Conservation (phyloP, 2,329 filamentous ascomycete species). For the Periglandula ipomoeae region DNA sequence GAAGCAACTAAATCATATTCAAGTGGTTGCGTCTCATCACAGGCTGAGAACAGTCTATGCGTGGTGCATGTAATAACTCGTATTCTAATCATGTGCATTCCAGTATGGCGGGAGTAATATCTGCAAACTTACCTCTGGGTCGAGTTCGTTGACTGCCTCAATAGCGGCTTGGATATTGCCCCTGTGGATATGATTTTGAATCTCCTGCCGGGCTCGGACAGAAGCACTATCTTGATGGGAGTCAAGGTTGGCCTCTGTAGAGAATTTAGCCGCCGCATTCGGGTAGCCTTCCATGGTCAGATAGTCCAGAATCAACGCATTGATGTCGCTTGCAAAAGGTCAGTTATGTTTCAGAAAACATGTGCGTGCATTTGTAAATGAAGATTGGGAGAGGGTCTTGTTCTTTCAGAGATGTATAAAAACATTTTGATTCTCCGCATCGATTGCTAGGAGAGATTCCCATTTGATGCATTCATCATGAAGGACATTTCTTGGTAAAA, state of each 20-base stretch:
- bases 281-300: conserved; percentile 93
- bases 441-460: conserved; percentile 99
- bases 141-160: conserved; percentile 76
- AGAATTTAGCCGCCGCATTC: conserved; percentile 85
- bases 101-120: background rate
- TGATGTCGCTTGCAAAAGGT: conserved; percentile 66
- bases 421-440: conserved; percentile 77
- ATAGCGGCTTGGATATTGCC: conserved; percentile 84
- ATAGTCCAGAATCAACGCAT: conserved; percentile 92
- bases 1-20: conserved; percentile 26
- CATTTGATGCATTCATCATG: conserved; percentile 90
- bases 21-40: conserved; percentile 83
- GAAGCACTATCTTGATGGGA: conserved; percentile 62
- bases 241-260: conserved; percentile 80
- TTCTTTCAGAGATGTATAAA: conserved; percentile 11
- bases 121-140: conserved; percentile 68
- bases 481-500: conserved; percentile 11
- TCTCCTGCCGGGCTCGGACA: conserved; percentile 71
- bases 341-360: conserved; percentile 13
- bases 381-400: no score
- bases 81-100: conserved; percentile 71
- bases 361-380: background rate
- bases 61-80: conserved; percentile 98
- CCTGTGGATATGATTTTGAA: conserved; percentile 74
- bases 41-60: conserved; percentile 74